These are phyloP conservation scores for Phytopythium vexans DNA, from an alignment of 352 stramenopile species.

Conservation along the genomic window DNA sequence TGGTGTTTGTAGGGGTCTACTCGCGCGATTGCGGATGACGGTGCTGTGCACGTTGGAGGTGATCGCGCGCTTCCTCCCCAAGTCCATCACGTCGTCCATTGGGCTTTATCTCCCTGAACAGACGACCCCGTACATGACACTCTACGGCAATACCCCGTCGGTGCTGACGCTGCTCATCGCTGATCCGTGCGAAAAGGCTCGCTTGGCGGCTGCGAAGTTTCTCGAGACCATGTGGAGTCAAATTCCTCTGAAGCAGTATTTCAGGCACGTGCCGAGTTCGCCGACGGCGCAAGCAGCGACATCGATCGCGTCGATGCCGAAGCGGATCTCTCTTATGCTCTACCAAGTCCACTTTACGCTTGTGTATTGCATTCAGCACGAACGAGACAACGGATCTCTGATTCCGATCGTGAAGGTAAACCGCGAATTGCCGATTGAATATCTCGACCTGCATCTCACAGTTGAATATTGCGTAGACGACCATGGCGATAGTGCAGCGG, in stretches of 20 bases:
- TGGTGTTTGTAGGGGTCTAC: slow-evolving; percentile 38
- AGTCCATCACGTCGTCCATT: slow-evolving; percentile 72
- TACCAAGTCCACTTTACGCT: slow-evolving; percentile 82
- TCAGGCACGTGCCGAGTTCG: slow-evolving; percentile 36
- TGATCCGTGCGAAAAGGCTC: slow-evolving; percentile 74
- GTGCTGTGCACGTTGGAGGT: slow-evolving; percentile 70
- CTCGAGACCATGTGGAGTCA: slow-evolving; percentile 82
- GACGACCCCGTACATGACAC: slow-evolving; percentile 76
- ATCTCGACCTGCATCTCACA: no score
- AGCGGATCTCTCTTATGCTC: slow-evolving; percentile 78
- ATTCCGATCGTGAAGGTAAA: slow-evolving; percentile 71
- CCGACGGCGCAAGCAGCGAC: slow-evolving; percentile 46
- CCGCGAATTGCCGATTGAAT: neutral
- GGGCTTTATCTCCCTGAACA: slow-evolving; percentile 81
- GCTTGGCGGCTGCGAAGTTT: slow-evolving; percentile 71
- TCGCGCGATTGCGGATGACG: slow-evolving; percentile 68
- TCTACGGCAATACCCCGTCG: slow-evolving; percentile 73
- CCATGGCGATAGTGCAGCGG: slow-evolving; percentile 68
- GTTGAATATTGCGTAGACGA: slow-evolving; percentile 25
- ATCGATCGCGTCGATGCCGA: slow-evolving; percentile 84
- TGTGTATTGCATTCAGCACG: slow-evolving; percentile 80
- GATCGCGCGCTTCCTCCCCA: slow-evolving; percentile 65
- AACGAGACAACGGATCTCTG: slow-evolving; percentile 56
- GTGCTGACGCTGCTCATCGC: slow-evolving; percentile 75
- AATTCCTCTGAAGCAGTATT: slow-evolving; percentile 80